Base-by-base conservation (phyloP, 805 yeast species). In the Hanseniaspora singularis region DNA sequence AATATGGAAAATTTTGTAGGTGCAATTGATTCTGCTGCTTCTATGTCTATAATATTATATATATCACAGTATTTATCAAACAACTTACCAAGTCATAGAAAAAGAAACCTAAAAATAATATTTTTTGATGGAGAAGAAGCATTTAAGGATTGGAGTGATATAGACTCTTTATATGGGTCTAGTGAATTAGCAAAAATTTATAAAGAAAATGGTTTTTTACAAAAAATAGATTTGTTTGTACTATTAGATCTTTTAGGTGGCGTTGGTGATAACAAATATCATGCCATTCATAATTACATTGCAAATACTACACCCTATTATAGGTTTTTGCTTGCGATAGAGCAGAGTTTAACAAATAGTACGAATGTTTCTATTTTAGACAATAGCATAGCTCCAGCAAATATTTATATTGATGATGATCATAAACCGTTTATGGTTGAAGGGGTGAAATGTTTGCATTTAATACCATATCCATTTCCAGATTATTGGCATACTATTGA, bases 111-210 rank as follows among this genome's bases (percentile, higher is more conserved):
- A 3, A 73, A 71, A 52, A 56, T 74, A 7, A 59, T 76, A 0
- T 76, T 76, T 52, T 73, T 74, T 45, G 81, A 76, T 51, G 81
- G 81, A 3, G 81, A 76, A 54, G 81, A 76, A 54, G 79, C 81
- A 0, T 50, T 74, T n/a, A 61, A 60, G 2, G 54, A 61, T n/a
- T 76, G 81, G 81, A 55, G 69, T 1, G 64, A 60, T 7, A 54
- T 60, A 0, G 81, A 76, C 51, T 74, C 79, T 1, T 61, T 74
- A 1, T 76, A 76, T 53, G 81, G 81, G 0, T 69, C 81, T 0
- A 64, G 69, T 15, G 72, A 71, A 49, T 55, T 74, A 26, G 77
- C 77, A 7, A 52, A 55, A 1, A 46, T 52, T 26, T 69, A 72
- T 72, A 52, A 54, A 6, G 33, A 49, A 6, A 52, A 55, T 2